A percentile compares a stretch with the other conserved stretches of the same genome.
Conservation (phyloP, 1,284 basidiomycete species). For the Trichosporon ovoides region DNA sequence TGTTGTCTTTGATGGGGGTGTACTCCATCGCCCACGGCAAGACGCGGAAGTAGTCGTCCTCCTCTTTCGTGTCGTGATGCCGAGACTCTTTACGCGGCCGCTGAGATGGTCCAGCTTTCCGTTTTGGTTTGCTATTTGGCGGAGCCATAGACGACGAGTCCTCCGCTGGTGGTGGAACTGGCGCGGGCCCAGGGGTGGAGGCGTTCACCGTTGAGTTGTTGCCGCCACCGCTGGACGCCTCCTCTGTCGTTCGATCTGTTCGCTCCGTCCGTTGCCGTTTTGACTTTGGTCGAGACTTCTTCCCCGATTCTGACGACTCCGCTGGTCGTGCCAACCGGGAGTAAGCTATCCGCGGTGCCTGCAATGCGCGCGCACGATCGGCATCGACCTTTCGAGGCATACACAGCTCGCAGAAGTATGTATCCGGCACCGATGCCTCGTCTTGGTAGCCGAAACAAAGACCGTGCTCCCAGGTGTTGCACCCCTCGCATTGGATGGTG, state of each 20-base stretch:
- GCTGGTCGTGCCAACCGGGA: neutral
- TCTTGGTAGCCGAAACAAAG: conserved; percentile 73
- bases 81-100: conserved; percentile 12
- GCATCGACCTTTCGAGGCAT: conserved; percentile 37
- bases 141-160: conserved; percentile 14
- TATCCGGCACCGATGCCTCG: conserved; percentile 64
- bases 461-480: conserved; percentile 84
- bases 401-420: conserved; percentile 47
- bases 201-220: neutral
- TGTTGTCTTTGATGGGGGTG: conserved; percentile 41
- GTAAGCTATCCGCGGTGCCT: conserved; percentile 14
- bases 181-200: neutral
- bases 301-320: conserved; percentile 8
- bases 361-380: conserved; percentile 25
- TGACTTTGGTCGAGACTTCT: conserved; percentile 16
- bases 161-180: neutral
- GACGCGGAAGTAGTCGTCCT: conserved; percentile 38
- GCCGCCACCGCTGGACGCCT: neutral
- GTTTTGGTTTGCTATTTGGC: conserved; percentile 13
- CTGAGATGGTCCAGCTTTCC: conserved; percentile 4
- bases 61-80: conserved; percentile 15
- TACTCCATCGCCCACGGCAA: conserved; percentile 46
- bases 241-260: neutral
- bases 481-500: conserved; percentile 84
- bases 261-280: conserved; percentile 17